Evolutionary conservation across 805 yeast species (phyloP), one percentile per base, ranked within the genome.

Genomic region (Starmerella vaccinii): DNA sequence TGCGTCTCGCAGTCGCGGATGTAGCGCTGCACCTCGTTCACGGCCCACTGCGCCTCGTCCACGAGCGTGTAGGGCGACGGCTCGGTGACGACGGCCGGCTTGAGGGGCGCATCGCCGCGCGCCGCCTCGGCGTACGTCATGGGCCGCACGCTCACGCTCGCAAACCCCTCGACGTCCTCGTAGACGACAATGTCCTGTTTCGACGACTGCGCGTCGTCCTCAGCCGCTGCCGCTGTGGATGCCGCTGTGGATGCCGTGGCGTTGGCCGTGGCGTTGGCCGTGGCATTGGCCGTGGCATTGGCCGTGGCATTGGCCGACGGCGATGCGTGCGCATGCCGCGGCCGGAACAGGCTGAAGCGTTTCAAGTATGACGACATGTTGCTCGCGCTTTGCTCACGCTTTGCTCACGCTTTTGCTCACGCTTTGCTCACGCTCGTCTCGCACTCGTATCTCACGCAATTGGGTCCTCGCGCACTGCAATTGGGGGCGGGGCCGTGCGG

Each of bases 71-170:
- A 43, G 12, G 49, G 49, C 41, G 49, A 24, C 21, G 21, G 34
- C 22, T 26, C 43, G 15, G 43, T 19, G 18, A 23, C 29, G 10
- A 38, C 37, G n/a, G 46, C 41, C 24, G 44, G 39, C 26, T 42
- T 22, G 19, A 32, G 38, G 7, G 54, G 46, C 27, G 51, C 37
- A 16, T 21, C n/a, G 30, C 29, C 40, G 33, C 45, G 43, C 34
- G 37, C 49, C 12, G 77, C 78, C 63, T 76, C 81, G 12, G 78
- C 78, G 59, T 76, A 76, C 8, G 79, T 73, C 58, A 75, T 61
- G 49, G 71, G 68, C 49, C 77, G 71, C 38, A 74, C 61, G 44
- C 70, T 69, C 49, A 76, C 71, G 47, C 68, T 71, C 22, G 76
- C 68, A 57, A 72, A 76, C 47, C 71, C 78, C 47, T 66, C 71